Evolutionary conservation across 331 rosid genomes (phyloP).

Genomic region (Erythrophleum ivorense): DNA sequence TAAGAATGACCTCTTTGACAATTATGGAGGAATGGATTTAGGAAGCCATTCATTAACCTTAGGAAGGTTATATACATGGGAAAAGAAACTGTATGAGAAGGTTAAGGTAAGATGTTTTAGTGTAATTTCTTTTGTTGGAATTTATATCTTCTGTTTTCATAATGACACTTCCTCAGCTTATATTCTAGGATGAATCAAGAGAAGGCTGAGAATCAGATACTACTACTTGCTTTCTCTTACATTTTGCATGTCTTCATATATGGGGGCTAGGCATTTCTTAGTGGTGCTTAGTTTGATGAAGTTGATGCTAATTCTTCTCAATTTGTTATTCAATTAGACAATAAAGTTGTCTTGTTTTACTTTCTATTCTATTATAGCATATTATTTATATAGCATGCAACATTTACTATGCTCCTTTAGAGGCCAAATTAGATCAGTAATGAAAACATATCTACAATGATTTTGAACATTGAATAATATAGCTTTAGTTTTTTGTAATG

Average conservation of each 20-base stretch:
- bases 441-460: background rate
- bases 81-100: conserved; percentile 66
- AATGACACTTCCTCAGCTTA: too few species aligned
- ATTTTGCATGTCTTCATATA: background rate
- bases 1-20: conserved; percentile 80
- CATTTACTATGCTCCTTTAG: background rate
- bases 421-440: conserved; percentile 17
- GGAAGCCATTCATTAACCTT: conserved; percentile 89
- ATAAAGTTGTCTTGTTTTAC: too few species aligned
- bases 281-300: background rate
- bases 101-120: too few species aligned
- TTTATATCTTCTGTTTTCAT: background rate
- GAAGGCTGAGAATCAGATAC: background rate
- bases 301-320: background rate
- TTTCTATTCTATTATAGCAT: too few species aligned
- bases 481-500: background rate
- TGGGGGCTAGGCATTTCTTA: conserved; percentile 7
- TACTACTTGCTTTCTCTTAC: background rate
- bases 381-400: background rate
- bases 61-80: conserved; percentile 92
- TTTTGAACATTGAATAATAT: background rate
- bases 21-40: conserved; percentile 83
- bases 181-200: background rate
- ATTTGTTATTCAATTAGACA: background rate
- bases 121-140: too few species aligned